Evolutionary conservation across 1,284 basidiomycete species (phyloP), one percentile per base, ranked within the genome.

Genomic region (Entoloma clypeatum): DNA sequence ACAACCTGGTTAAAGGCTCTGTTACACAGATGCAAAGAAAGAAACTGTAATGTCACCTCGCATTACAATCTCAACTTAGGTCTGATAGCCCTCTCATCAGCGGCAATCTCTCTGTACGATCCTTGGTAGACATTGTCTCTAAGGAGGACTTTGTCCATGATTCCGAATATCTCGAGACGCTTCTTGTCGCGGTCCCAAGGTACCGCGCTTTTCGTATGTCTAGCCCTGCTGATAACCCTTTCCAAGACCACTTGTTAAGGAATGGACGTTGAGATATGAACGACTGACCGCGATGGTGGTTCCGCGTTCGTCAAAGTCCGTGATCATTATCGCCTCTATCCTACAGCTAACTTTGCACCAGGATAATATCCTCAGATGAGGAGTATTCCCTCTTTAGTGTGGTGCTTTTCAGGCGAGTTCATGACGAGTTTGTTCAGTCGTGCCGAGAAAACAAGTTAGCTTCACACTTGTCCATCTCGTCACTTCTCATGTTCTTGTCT

Each of bases 111-210:
- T 93, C 93, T 24, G 84, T 92, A 29, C 77, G 87, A 39, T 90
- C 90, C 6, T 71, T 99, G 17, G 80, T 79, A 11, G 94, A 96
- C 41, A 71, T 99, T 11, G 89, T 99, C 13, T 79, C 81, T 35
- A 80, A 82, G 51, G 83, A 89, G 11, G 79, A 98, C 59, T 81
- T 92, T 60, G 73, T 97, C 36, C 74, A 78, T 43, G 81, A 90
- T 43, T 96, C 92, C 4, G 96, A 99, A 61, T 98, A 92, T 60
- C 69, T 99, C 50, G 90, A 97, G 61, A 96, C 95, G 0, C 65
- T 96, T 22, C 67, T 99, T 9, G 90, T 99, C 4, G 95, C 94
- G 10, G 92, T 99, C 14, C 93, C 95, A 41, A 95, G 84, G 94
- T 95, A 61, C 90, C 82, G 55, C 36, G 49, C 43, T 41, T 36